Evolutionary conservation across 2,329 filamentous ascomycete species (phyloP), one percentile per base, ranked within the genome.

Genomic region (Blastomyces gilchristii): DNA sequence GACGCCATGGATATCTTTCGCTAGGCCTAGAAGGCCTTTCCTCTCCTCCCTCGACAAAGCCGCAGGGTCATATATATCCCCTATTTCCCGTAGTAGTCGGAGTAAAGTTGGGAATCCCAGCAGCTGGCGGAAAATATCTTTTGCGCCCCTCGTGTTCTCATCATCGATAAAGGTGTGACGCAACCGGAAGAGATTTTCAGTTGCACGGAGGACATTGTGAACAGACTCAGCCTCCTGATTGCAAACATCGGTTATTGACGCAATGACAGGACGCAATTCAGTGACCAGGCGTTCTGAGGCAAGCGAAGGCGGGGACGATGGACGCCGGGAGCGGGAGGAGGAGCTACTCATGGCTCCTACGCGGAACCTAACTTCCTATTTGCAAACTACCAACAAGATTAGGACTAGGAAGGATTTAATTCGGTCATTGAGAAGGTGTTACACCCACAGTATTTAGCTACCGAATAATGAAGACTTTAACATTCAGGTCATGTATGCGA

Each of bases 111-210:
- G 85, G 74, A 96, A 96, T 69, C 92, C 92, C 63, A 83, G 81
- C 34, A 91, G 82, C 71, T 90, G 85, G 67, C 92, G 85, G 73
- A 97, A 96, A 68, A 90, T 87, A 77, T 96, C 90, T 77, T 91
- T 90, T 54, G 80, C 79, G 64, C 80, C 78, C 59, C 76, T 76
- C 37, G 79, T 76, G 63, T 77, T 74, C 67, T 75, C 75, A 65
- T 77, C 76, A 63, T 84, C 82, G 66, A 85, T 82, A 57, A 85
- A 78, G 63, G 82, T 77, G 74, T 90, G 88, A 70, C 86, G 84
- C 64, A 93, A 83, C 60, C 85, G 82, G 67, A 85, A 83, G 63
- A 89, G 79, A 61, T 80, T 79, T 67, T 84, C 81, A 66, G 82
- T 73, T 45, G 87, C 76, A 8, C 76, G 74, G 28, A 75, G 67